Conservation (phyloP, 371 early-diverging fungal genomes). For the Mortierella sp. region DNA sequence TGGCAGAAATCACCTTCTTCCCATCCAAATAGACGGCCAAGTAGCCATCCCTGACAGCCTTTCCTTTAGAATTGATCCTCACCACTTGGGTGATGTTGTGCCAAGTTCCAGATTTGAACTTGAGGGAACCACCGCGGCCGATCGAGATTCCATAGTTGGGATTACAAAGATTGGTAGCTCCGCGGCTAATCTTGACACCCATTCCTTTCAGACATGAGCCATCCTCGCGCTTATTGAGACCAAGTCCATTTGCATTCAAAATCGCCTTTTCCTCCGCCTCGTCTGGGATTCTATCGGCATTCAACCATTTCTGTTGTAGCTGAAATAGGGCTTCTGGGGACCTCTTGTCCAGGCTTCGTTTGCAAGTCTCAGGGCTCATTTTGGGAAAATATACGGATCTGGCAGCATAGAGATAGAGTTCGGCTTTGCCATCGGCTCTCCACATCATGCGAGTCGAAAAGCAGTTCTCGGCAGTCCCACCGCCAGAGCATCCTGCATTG, state of each 20-base stretch:
- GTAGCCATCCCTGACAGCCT: conserved; percentile 58
- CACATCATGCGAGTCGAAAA: conserved; percentile 77
- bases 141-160: conserved; percentile 72
- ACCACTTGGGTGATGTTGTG: conserved; percentile 66
- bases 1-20: conserved; percentile 43
- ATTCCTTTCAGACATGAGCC: conserved; percentile 58
- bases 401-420: conserved; percentile 74
- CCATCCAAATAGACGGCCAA: conserved; percentile 60
- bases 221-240: conserved; percentile 3
- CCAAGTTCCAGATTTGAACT: conserved; percentile 69
- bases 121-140: conserved; percentile 68
- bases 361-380: conserved; percentile 4
- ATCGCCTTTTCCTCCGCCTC: conserved; percentile 14
- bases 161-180: conserved; percentile 64
- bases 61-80: conserved; percentile 66
- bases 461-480: conserved; percentile 65
- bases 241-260: background rate
- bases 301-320: conserved; percentile 9
- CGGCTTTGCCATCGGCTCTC: conserved; percentile 68
- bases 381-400: conserved; percentile 58
- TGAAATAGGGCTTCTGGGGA: conserved; percentile 25
- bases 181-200: conserved; percentile 35
- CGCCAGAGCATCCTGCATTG: conserved; percentile 69
- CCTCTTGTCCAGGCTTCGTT: conserved; percentile 23
- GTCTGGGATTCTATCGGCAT: conserved; percentile 15